Evolutionary conservation across 2,329 filamentous ascomycete species (phyloP), one percentile per base, ranked within the genome.

Genomic region (Orbilia oligospora): DNA sequence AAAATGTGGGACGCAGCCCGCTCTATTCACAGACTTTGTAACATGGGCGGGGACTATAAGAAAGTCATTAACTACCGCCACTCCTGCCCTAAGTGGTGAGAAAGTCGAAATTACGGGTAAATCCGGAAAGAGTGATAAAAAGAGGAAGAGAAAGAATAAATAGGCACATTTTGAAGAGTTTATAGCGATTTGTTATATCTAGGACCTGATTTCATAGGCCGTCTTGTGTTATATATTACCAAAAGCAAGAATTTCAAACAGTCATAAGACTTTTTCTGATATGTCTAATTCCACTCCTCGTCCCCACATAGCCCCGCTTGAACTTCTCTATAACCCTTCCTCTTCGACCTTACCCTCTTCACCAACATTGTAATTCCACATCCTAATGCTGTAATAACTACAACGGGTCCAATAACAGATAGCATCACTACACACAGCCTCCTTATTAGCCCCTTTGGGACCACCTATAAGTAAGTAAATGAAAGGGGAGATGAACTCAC

Each of bases 1-100:
- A 10, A 79, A 79, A 16, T 73, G 18, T 22, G 70, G 70, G 5
- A 65, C 76, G 5, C 76, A 79, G 24, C 76, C 66, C 14, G 64
- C 70, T 12, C 20, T 79, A 14, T 73, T 79, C 22, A 73, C 76
- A 5, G 76, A 79, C 30, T 73, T 79, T 44, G 76, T 79, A 10
- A 79, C 76, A n/a, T 79, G 76, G 76, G 69, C 69, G 24, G 64
- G 76, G 20, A 73, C 76, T 3, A 70, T 73, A 38, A 48, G 76
- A 22, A 79, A 79, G 33, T 67, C 67, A 9, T 44, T 71, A 8
- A 56, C 67, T 9, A 24, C 38, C 18, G 24, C 38, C 14, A n/a
- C 18, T 9, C n/a, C 49, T 33, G 18, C 51, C 2, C 27, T 24
- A 20, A 38, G 12, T 6, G 61, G 69, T 4, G 61, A 61, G 24